Conservation (phyloP, 2,329 filamentous ascomycete species). For the Fusarium chlamydosporum region DNA sequence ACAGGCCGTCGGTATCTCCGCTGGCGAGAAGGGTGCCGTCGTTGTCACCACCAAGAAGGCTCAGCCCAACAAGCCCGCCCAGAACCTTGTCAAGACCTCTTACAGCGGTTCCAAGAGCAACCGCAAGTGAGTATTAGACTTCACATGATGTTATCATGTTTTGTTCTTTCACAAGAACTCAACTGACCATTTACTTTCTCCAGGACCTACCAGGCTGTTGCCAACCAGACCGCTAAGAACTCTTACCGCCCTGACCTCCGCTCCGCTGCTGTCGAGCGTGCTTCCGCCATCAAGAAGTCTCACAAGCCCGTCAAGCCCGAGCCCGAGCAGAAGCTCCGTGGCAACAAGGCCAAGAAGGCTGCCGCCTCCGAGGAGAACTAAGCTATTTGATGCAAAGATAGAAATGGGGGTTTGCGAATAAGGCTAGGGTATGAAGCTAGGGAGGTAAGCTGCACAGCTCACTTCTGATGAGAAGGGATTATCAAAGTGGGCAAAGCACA, state of each 20-base stretch:
- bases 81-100: conserved; percentile 73
- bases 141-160: background rate
- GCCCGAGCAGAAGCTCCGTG: conserved; percentile 81
- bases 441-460: conserved; percentile 43
- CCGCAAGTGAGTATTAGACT: conserved; percentile 70
- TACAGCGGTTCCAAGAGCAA: conserved; percentile 80
- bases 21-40: conserved; percentile 83
- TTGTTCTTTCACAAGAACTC: conserved; percentile 4
- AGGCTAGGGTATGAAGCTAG: conserved; percentile 40
- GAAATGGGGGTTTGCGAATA: conserved; percentile 38
- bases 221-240: conserved; percentile 84
- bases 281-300: conserved; percentile 84
- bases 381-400: conserved; percentile 39
- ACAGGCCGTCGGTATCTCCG: conserved; percentile 85
- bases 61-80: conserved; percentile 79
- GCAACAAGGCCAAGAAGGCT: conserved; percentile 82
- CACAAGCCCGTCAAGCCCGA: conserved; percentile 84
- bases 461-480: conserved; percentile 40
- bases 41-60: conserved; percentile 88
- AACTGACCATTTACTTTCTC: conserved; percentile 44
- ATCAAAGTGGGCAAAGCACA: conserved; percentile 45
- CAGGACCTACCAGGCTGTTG: conserved; percentile 91
- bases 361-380: conserved; percentile 59
- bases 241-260: conserved; percentile 88
- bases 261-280: conserved; percentile 84